Evolutionary conservation across 257 asterid genomes (phyloP).

Genomic region (Petunia secreta): DNA sequence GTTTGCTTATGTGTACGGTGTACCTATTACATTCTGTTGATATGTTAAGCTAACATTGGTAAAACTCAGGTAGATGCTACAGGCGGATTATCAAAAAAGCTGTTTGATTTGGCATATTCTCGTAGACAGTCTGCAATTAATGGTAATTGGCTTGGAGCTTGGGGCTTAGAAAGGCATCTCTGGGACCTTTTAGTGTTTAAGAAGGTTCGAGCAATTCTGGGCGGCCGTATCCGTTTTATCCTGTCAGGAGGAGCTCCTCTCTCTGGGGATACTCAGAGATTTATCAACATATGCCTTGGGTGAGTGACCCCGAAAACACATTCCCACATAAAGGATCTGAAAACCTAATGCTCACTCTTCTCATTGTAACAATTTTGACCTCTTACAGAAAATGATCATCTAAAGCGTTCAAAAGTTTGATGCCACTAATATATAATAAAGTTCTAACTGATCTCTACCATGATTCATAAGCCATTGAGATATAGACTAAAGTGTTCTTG

Average conservation of each 20-base stretch:
- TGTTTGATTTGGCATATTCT: conserved; percentile 85
- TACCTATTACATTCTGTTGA: not conserved
- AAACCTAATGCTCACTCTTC: not conserved
- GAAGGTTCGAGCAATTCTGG: conserved; percentile 92
- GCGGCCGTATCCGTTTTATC: conserved; percentile 89
- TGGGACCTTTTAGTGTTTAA: conserved; percentile 90
- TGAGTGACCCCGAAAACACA: conserved; percentile 39
- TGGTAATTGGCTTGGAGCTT: conserved; percentile 98
- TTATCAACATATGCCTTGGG: conserved; percentile 97
- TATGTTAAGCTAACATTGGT: conserved; percentile 25
- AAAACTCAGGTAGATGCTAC: conserved; percentile 74
- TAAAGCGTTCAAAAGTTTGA: conserved; percentile 2
- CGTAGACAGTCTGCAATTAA: conserved; percentile 82
- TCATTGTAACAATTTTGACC: conserved; percentile 5
- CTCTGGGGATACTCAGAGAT: conserved; percentile 92
- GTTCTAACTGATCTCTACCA: conserved; percentile 7
- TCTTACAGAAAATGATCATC: conserved; percentile 14
- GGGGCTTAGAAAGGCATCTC: conserved; percentile 88
- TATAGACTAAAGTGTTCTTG: not conserved
- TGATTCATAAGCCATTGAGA: conserved; percentile 15
- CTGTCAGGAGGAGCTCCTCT: conserved; percentile 99
- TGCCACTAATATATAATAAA: conserved; percentile 2
- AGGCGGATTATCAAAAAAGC: conserved; percentile 82
- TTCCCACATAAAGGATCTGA: not conserved
- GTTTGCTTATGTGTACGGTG: not conserved